Base-by-base conservation (phyloP, 2,329 filamentous ascomycete species). In the Pseudogymnoascus verrucosus region DNA sequence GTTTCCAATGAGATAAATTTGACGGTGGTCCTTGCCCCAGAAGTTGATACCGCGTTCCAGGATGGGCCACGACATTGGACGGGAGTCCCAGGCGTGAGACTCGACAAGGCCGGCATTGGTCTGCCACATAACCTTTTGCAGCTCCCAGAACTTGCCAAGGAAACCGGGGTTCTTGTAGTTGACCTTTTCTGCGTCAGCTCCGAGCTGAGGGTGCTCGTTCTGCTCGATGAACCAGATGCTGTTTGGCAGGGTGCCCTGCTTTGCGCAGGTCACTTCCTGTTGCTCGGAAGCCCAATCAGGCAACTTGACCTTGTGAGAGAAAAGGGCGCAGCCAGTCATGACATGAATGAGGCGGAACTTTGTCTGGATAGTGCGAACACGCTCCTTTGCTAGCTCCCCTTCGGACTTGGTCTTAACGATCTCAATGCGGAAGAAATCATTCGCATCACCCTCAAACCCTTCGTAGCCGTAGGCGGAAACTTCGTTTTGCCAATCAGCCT, bases 251-350 rank as follows among this genome's bases (percentile, higher is more conserved):
- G 92, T 96, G 70, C 92, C 95, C 59, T 90, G 89, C 70, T 88
- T 89, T 6, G 95, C 95, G 74, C 95, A 99, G 19, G 93, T 98
- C n/a, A 99, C 95, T 77, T 99, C 95, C 76, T 99, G 95, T 76
- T 99, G 95, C 76, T 98, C 95, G 62, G 89, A 99, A 57, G 90
- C 95, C 95, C 95, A 99, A 2, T 96, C 92, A 2, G 95, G 95
- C 64, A 99, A 87, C 80, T 99, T 99, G 74, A 98, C 93, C 80
- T 97, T 98, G 83, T 99, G 95, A 0, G 93, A 98, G 81, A 99
- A 99, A 23, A 99, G 82, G 11, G 89, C 90, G 74, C 95, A 99
- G 57, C 93, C 93, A 67, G 92, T 96, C 95, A 99, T 98, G 74
- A 96, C 79, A 74, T 99, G 95, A 36, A 98, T 84, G 51, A 99